Percentiles rank a stretch among this genome's conserved stretches.
These are phyloP conservation scores for Backusella parvicylindrica DNA, from an alignment of 192 early-diverging fungal species.

Conservation along the genomic window DNA sequence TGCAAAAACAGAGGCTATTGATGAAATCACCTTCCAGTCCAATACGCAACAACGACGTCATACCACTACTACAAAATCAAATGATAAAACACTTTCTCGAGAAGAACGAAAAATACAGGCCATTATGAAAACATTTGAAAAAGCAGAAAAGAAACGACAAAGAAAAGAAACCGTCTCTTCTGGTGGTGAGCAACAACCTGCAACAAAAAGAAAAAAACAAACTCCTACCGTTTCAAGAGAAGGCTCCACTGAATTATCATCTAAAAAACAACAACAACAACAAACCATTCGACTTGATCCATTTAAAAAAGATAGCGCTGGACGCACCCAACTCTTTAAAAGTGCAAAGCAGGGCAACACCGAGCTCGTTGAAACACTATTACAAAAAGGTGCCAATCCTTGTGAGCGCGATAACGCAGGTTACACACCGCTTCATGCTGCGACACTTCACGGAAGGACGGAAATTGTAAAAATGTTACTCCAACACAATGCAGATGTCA, in stretches of 20 bases:
- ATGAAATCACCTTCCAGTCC: conserved; percentile 23
- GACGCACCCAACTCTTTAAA: conserved; percentile 64
- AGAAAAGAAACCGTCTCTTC: conserved; percentile 15
- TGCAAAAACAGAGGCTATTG: conserved; percentile 27
- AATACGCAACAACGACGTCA: conserved; percentile 6
- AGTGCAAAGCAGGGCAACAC: conserved; percentile 58
- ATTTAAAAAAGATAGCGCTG: conserved; percentile 51
- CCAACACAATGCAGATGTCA: conserved; percentile 54
- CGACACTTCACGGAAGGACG: conserved; percentile 53
- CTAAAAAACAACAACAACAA: not conserved
- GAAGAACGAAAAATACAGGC: conserved; percentile 70
- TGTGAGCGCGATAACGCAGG: conserved; percentile 63
- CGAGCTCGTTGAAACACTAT: conserved; percentile 42
- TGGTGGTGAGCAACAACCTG: too few species aligned
- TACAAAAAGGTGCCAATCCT: conserved; percentile 58
- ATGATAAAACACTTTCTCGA: conserved; percentile 33
- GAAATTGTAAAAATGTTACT: conserved; percentile 49
- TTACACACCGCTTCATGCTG: conserved; percentile 64
- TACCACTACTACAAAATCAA: not conserved
- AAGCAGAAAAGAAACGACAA: conserved; percentile 50
- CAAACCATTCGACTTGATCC: conserved; percentile 36
- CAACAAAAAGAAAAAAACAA: not conserved
- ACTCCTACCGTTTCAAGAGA: not conserved
- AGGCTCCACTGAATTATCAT: conserved; percentile 16
- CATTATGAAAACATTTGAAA: conserved; percentile 57